A percentile compares a stretch with the other conserved stretches of the same genome.
phyloP scores from a whole-genome alignment of 225 moss, liverwort and hornwort genomes.

The Polytrichum commune region DNA sequence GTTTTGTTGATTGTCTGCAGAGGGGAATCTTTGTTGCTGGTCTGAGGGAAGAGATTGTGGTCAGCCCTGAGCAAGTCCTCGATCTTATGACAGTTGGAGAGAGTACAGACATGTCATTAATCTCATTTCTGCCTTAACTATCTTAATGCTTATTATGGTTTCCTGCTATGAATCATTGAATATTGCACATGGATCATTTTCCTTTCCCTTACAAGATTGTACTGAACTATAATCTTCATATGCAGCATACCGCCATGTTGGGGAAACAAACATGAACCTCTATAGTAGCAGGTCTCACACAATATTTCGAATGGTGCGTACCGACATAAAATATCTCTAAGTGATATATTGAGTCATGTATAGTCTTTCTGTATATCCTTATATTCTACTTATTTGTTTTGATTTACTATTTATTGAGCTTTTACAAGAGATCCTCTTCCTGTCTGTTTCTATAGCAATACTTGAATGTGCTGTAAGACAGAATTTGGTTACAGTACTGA shows the following conservation, averaged over 20 bases:
- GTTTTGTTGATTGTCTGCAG: constrained; percentile 43
- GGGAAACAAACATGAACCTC: constrained; percentile 96
- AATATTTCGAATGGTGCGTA: constrained; percentile 91
- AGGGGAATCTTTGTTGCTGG: constrained; percentile 92
- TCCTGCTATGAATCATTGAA: constrained; percentile 2
- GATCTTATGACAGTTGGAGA: constrained; percentile 78
- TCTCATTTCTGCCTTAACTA: background rate
- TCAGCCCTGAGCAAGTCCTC: constrained; percentile 78
- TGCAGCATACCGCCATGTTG: constrained; percentile 81
- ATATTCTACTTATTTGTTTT: no score
- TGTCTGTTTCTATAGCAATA: no score
- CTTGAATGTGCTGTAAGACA: no score
- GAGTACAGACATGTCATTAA: constrained; percentile 40
- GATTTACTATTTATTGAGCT: no score
- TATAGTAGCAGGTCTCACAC: constrained; percentile 97
- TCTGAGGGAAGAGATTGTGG: constrained; percentile 89
- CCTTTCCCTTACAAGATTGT: background rate
- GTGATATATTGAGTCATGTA: background rate
- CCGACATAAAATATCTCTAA: background rate
- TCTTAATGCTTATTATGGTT: background rate
- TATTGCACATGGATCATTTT: constrained; percentile 1
- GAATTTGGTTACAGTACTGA: no score
- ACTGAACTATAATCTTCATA: background rate
- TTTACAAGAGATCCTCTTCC: no score
- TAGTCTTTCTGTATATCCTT: no score